Conservation (phyloP, 345 rosid species). For the Sonneratia alba region DNA sequence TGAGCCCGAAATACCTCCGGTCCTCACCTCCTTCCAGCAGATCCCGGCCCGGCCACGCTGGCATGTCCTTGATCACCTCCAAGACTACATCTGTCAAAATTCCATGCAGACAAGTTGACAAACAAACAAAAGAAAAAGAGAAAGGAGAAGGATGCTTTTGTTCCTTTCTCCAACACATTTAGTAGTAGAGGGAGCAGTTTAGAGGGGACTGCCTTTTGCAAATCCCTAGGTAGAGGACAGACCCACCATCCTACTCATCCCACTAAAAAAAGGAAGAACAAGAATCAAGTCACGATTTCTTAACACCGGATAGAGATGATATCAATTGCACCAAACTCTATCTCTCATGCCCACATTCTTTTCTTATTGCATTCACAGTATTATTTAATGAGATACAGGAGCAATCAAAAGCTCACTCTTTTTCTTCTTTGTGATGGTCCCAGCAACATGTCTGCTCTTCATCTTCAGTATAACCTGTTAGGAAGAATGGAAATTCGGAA, state of each 20-base stretch:
- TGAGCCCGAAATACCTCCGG: constrained; percentile 64
- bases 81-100: constrained; percentile 48
- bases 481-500: constrained; percentile 8
- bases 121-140: background rate
- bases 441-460: constrained; percentile 94
- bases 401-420: constrained; percentile 52
- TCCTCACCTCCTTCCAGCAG: constrained; percentile 74
- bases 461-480: constrained; percentile 87
- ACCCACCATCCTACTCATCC: constrained; percentile 20
- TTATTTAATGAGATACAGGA: constrained; percentile 16
- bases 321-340: no score
- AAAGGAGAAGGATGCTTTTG: constrained; percentile 10
- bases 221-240: constrained; percentile 68
- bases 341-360: constrained; percentile 7
- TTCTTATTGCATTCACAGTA: constrained; percentile 26
- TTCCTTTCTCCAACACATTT: constrained; percentile 22
- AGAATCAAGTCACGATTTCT: no score
- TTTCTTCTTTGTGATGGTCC: constrained; percentile 95
- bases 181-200: constrained; percentile 17
- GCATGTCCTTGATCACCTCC: constrained; percentile 64
- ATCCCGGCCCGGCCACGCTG: constrained; percentile 88
- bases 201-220: constrained; percentile 38
- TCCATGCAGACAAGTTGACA: background rate
- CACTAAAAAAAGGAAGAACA: no score
- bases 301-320: no score